These are phyloP conservation scores for Backusella luteola DNA, from an alignment of 192 early-diverging fungal species.

Conservation along the genomic window DNA sequence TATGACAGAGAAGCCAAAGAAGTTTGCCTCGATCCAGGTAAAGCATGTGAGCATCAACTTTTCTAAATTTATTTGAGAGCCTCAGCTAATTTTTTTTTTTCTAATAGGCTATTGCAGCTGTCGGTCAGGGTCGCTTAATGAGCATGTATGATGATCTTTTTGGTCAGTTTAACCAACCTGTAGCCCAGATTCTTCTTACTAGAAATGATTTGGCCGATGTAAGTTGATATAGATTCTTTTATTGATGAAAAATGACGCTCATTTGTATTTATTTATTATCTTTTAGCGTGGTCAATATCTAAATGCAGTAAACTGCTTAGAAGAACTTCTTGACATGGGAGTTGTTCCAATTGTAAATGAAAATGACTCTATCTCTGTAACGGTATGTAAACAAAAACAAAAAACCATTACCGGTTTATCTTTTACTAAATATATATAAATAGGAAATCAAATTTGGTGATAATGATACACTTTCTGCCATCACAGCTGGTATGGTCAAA, in stretches of 20 bases:
- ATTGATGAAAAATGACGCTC: not conserved
- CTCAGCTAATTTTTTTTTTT: not conserved
- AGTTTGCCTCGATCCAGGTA: conserved; percentile 68
- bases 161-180: conserved; percentile 84
- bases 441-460: conserved; percentile 97
- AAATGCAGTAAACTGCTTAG: conserved; percentile 93
- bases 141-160: conserved; percentile 94
- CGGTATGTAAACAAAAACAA: conserved; percentile 14
- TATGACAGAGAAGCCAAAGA: conserved; percentile 77
- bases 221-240: conserved; percentile 24
- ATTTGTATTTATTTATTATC: not conserved
- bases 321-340: conserved; percentile 83
- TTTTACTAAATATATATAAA: not conserved
- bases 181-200: conserved; percentile 94
- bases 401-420: not conserved
- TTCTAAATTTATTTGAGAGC: not conserved
- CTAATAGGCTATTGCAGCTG: conserved; percentile 86
- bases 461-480: conserved; percentile 97
- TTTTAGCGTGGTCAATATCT: conserved; percentile 88
- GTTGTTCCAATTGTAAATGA: conserved; percentile 98
- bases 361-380: conserved; percentile 91
- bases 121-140: conserved; percentile 97
- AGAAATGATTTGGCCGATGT: conserved; percentile 91
- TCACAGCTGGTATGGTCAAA: conserved; percentile 95
- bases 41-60: conserved; percentile 20